phyloP scores from a whole-genome alignment of 441 rosid species.

The Adansonia madagascariensis region DNA sequence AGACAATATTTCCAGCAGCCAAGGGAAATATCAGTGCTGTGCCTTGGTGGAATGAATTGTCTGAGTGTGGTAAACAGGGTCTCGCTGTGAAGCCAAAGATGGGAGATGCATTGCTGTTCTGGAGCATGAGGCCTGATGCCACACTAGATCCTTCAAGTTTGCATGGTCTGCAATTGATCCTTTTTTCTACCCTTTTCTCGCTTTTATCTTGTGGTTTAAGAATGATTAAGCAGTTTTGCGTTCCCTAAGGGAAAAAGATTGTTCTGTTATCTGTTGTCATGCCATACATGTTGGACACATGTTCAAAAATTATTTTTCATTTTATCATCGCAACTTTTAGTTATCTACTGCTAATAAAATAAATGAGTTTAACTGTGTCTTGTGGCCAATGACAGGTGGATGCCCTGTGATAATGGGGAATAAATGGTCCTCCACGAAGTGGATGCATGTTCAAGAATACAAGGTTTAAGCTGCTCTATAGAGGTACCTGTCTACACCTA shows the following conservation, averaged over 20 bases:
- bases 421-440: constrained; percentile 71
- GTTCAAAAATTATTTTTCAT: background rate
- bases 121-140: constrained; percentile 92
- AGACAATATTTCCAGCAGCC: constrained; percentile 86
- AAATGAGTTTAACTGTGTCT: background rate
- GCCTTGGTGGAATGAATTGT: constrained; percentile 87
- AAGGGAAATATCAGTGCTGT: constrained; percentile 68
- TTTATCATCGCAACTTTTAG: background rate
- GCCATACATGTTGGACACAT: background rate
- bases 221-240: constrained; percentile 7
- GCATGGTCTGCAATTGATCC: constrained; percentile 61
- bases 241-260: background rate
- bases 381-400: constrained; percentile 44
- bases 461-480: constrained; percentile 25
- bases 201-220: background rate
- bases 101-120: constrained; percentile 93
- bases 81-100: constrained; percentile 86
- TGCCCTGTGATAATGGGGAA: constrained; percentile 67
- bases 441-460: constrained; percentile 59
- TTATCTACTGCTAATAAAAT: background rate
- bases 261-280: background rate
- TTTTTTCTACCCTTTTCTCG: background rate
- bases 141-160: constrained; percentile 79
- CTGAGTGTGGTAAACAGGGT: constrained; percentile 79
- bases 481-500: too few species aligned